Evolutionary conservation across 2,329 filamentous ascomycete species (phyloP), one percentile per base, ranked within the genome.

Genomic region (Alternaria infectoria): DNA sequence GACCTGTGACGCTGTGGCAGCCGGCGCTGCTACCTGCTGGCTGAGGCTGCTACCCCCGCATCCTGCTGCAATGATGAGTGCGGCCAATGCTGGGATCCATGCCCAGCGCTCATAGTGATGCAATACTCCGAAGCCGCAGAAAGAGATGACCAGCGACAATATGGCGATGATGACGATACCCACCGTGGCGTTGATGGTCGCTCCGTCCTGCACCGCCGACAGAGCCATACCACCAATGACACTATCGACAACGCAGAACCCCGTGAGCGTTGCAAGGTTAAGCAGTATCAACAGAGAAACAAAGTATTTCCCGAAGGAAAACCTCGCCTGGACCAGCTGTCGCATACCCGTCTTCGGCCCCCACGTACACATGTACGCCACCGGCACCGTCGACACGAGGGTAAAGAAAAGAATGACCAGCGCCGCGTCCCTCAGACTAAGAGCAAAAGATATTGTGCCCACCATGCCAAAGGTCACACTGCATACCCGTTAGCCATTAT

Each of bases 271-370:
- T 13, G 87, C 87, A 23, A 90, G 80, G 70, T 90, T 90, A 62
- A 90, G 81, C 10, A 90, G 72, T 3, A 89, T 85, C 2, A 87
- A 84, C n/a, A 90, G 73, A 1, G 84, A 86, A 32, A 89, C 86
- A 19, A 87, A 79, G 70, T 88, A 89, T 57, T 74, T 77, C 21
- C 75, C 76, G 72, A 89, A 91, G 44, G 85, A 86, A 75, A 86
- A 90, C 21, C 89, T 82, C 5, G 89, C 88, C 68, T 89, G 87
- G 8, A 90, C 85, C 83, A 90, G 88, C 76, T 90, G 88, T 15
- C 88, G 83, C 83, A 90, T 86, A 45, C 88, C 89, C 10, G 87
- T 89, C 76, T 85, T 86, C 5, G 88, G 86, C 0, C 88, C 88
- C 54, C 89, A 77, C 0, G 85, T 88, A 45, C 84, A 84, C 25